Evolutionary conservation across 2,329 filamentous ascomycete species (phyloP), one percentile per base, ranked within the genome.

Genomic region (Calonectria naviculata): DNA sequence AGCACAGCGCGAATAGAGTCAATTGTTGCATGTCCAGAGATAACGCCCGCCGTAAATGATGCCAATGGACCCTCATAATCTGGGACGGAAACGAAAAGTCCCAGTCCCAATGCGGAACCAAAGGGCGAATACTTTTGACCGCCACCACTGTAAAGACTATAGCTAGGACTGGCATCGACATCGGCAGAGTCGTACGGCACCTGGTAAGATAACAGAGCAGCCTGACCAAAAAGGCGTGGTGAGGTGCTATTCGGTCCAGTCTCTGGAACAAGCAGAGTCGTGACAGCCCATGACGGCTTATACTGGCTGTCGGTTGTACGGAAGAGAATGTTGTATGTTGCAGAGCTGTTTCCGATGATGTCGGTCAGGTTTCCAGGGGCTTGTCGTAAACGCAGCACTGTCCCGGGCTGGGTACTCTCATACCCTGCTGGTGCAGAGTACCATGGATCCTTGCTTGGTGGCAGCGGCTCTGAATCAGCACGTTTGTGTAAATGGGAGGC

Each of bases 41-140:
- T 78, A 1, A 83, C 80, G 24, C 85, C 85, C 0, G 84, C 84
- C 0, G 82, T 81, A 73, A 87, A 88, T 0, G 84, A 81, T 0
- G 86, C 85, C 28, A 82, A 75, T 3, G 84, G 84, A 0, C 85
- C 85, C 58, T 87, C 84, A 49, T 84, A 85, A 72, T 89, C 87
- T 1, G 87, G 85, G 1, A 87, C 78, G 8, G 80, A 84, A 29
- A 89, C 81, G 1, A 77, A 78, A 0, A 77, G 52, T 0, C 76
- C 76, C 4, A 71, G 19, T 1, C 72, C 71, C 5, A 78, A 17
- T 17, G 72, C 73, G 2, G 21, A 28, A 1, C 73, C 49, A 5
- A 71, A 36, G 10, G 34, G 66, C 0, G 68, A 29, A 19, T 24
- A 19, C 3, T 28, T 26, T 0, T 10, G 13, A 2, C 21, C 34